Conservation (phyloP, 768 basidiomycete genomes). For the Rhodotorula paludigena region DNA sequence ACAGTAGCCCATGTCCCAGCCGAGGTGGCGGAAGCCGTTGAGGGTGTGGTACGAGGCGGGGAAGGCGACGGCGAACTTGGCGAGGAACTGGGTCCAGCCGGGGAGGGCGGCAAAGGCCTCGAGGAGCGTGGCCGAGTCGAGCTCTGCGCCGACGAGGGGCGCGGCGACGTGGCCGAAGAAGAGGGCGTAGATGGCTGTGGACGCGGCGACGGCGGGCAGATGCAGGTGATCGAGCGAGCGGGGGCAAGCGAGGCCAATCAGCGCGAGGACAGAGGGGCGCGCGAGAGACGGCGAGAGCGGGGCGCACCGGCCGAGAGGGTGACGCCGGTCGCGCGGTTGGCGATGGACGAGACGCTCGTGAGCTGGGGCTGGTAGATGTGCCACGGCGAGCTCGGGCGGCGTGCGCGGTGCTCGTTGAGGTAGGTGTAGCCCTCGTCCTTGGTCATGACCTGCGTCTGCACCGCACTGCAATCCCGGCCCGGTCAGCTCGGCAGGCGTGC, state of each 20-base stretch:
- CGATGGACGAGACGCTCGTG: conserved; percentile 81
- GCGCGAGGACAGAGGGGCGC: neutral
- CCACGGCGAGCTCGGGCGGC: conserved; percentile 85
- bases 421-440: conserved; percentile 52
- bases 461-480: conserved; percentile 24
- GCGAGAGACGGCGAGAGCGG: neutral
- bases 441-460: conserved; percentile 45
- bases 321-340: conserved; percentile 77
- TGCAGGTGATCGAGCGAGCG: neutral
- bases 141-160: conserved; percentile 59
- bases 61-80: conserved; percentile 71
- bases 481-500: neutral
- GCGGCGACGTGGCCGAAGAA: conserved; percentile 78
- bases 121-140: conserved; percentile 73
- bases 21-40: conserved; percentile 85
- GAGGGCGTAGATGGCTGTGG: conserved; percentile 76
- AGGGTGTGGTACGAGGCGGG: conserved; percentile 86
- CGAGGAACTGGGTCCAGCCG: conserved; percentile 66
- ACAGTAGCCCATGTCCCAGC: conserved; percentile 88
- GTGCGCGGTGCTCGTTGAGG: conserved; percentile 79
- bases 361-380: conserved; percentile 93
- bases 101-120: conserved; percentile 68
- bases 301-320: conserved; percentile 66
- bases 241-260: conserved; percentile 10
- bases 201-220: neutral